phyloP scores from a whole-genome alignment of 768 basidiomycete species.

The Suillus subaureus region DNA sequence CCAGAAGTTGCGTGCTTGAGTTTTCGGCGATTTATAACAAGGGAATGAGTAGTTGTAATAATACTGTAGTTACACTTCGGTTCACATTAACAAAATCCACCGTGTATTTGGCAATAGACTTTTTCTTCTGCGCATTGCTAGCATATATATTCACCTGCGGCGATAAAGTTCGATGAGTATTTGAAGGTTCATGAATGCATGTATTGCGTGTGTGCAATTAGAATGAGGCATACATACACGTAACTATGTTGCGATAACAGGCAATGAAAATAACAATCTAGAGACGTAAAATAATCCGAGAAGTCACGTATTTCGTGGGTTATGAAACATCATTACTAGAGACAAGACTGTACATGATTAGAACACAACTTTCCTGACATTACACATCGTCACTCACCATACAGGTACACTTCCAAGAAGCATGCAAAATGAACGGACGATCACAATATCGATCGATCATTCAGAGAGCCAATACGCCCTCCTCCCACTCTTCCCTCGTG shows the following conservation, averaged over 20 bases:
- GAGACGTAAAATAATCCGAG: constrained; percentile 1
- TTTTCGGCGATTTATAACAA: background rate
- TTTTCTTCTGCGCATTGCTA: background rate
- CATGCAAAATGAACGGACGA: constrained; percentile 1
- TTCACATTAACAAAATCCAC: background rate
- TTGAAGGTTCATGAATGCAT: background rate
- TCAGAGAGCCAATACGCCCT: constrained; percentile 40
- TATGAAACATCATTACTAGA: constrained; percentile 4
- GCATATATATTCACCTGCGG: background rate
- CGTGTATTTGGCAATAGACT: constrained; percentile 4
- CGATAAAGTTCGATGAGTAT: background rate
- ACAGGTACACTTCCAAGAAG: background rate
- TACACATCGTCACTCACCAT: constrained; percentile 1
- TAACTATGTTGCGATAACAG: constrained; percentile 1
- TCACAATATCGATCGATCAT: constrained; percentile 3
- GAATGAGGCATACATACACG: constrained; percentile 4
- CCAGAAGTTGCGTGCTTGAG: constrained; percentile 51
- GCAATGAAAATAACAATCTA: background rate
- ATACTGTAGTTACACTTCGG: background rate
- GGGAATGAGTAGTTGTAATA: background rate
- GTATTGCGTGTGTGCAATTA: constrained; percentile 3
- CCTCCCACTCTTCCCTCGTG: constrained; percentile 61
- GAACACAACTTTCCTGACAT: background rate
- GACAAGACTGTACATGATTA: constrained; percentile 1
- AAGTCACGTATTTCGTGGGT: background rate